Evolutionary conservation across 805 yeast genomes (phyloP).

Genomic region (Wickerhamomyces rabaulensis): DNA sequence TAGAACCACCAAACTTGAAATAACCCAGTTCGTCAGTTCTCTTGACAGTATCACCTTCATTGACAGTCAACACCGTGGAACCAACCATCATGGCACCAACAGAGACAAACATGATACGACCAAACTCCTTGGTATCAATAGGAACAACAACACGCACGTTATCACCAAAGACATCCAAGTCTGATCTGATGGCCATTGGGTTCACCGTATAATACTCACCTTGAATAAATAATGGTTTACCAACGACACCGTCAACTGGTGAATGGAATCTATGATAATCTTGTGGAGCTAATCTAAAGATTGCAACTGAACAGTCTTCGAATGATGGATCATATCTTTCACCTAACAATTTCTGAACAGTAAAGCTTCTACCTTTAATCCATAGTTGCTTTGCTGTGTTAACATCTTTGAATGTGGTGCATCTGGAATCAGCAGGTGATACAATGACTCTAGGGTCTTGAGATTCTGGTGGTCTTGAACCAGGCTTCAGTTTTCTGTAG

Average conservation of each 20-base stretch:
- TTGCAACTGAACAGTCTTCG: conserved; percentile 50
- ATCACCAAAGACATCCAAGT: conserved; percentile 88
- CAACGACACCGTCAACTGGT: conserved; percentile 74
- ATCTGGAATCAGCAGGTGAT: conserved; percentile 80
- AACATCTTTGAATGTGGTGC: conserved; percentile 61
- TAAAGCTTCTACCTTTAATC: conserved; percentile 84
- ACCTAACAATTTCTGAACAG: conserved; percentile 55
- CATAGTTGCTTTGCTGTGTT: conserved; percentile 66
- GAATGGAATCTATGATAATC: conserved; percentile 93
- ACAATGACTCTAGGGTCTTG: conserved; percentile 9
- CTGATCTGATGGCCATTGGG: conserved; percentile 93
- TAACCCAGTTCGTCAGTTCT: conserved; percentile 88
- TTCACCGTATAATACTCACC: conserved; percentile 96
- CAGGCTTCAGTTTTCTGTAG: conserved; percentile 69
- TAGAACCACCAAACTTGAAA: conserved; percentile 95
- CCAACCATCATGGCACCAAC: conserved; percentile 99
- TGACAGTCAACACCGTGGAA: conserved; percentile 67
- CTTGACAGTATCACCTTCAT: conserved; percentile 49
- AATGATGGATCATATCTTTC: conserved; percentile 35
- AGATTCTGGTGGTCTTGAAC: conserved; percentile 64
- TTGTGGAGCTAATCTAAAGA: conserved; percentile 92
- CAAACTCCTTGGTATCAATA: conserved; percentile 70
- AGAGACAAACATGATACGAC: conserved; percentile 68
- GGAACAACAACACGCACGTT: conserved; percentile 78
- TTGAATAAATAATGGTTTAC: conserved; percentile 60